Base-by-base conservation (phyloP, 2,329 filamentous ascomycete genomes). In the Plenodomus lindquistii region DNA sequence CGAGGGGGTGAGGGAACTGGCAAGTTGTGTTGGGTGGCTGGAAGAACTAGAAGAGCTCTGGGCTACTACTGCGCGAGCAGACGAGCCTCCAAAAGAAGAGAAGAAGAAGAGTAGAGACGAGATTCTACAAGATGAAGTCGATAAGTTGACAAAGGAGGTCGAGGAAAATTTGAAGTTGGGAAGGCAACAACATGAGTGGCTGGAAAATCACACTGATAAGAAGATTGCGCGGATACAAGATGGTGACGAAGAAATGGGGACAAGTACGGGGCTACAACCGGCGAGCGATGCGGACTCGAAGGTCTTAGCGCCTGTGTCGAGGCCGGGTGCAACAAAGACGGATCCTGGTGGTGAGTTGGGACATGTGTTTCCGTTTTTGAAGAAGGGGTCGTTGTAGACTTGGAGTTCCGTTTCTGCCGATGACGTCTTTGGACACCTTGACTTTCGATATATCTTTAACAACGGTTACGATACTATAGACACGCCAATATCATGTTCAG, bases 31-130 rank as follows among this genome's bases (percentile, higher is more conserved):
- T 37, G 93, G 91, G 1, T 99, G 94, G 94, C 73, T 82, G 8
- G 84, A 90, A 2, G 93, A 97, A 66, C 77, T 99, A 15, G 90
- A 97, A 67, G 72, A 68, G 2, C 62, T 89, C 43, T 97, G 91
- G 91, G 79, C 84, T 18, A 73, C 75, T 38, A 81, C 87, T 0
- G 86, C 88, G 22, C 52, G 44, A 19, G 44, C 54, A 2, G 52
- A 85, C 19, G 75, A 48, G 16, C 41, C 43, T 1, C 37, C 44
- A 3, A 48, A 48, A 18, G 44, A 59, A 37, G 80, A 81, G 4
- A 18, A 67, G 2, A 61, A 63, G 43, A 76, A 72, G 62, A 77
- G 72, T 8, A 77, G 76, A 37, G 83, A 87, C 54, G 82, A 87
- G 65, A 62, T 66, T 37, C 66, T 86, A 16, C 76, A 81, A 38